Percentiles rank a stretch among this genome's conserved stretches.
These are phyloP conservation scores for Linderina pennispora DNA, from an alignment of 192 early-diverging fungal species.

Conservation along the genomic window DNA sequence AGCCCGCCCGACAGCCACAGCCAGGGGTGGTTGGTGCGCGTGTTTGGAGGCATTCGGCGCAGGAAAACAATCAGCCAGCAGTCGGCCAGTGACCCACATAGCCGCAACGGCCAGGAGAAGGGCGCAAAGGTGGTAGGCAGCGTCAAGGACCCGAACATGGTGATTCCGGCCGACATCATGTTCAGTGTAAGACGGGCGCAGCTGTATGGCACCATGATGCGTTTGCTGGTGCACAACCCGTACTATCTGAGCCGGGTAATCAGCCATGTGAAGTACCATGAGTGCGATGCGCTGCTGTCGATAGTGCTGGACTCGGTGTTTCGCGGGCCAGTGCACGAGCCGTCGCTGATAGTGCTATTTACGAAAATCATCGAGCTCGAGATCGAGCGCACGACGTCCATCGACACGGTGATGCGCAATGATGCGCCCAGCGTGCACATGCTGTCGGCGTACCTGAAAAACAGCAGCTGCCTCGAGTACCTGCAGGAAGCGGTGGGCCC, in stretches of 20 bases:
- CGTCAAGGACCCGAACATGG: conserved; percentile 13
- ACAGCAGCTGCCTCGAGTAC: conserved; percentile 24
- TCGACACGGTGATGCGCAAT: conserved; percentile 41
- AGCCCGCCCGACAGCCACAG: no score
- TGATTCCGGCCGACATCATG: conserved; percentile 40
- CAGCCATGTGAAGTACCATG: conserved; percentile 26
- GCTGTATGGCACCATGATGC: conserved; percentile 25
- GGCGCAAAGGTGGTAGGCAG: conserved; percentile 17
- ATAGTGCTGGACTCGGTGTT: conserved; percentile 38
- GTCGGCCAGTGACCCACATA: not conserved
- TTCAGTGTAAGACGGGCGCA: conserved; percentile 21
- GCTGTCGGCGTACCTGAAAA: conserved; percentile 31
- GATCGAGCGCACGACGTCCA: conserved; percentile 32
- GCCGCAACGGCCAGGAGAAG: conserved; percentile 7
- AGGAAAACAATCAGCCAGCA: not conserved
- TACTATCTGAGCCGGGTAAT: conserved; percentile 31
- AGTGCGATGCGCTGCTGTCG: conserved; percentile 31
- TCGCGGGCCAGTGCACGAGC: conserved; percentile 12
- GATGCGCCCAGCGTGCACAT: conserved; percentile 41
- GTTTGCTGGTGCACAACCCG: conserved; percentile 25
- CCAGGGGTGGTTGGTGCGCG: no score
- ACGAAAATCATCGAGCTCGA: conserved; percentile 35
- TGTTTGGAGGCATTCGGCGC: no score
- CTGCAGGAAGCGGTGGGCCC: conserved; percentile 27
- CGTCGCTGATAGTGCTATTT: conserved; percentile 24